Conservation (phyloP, 768 basidiomycete genomes). For the Termitomyces sp. region DNA sequence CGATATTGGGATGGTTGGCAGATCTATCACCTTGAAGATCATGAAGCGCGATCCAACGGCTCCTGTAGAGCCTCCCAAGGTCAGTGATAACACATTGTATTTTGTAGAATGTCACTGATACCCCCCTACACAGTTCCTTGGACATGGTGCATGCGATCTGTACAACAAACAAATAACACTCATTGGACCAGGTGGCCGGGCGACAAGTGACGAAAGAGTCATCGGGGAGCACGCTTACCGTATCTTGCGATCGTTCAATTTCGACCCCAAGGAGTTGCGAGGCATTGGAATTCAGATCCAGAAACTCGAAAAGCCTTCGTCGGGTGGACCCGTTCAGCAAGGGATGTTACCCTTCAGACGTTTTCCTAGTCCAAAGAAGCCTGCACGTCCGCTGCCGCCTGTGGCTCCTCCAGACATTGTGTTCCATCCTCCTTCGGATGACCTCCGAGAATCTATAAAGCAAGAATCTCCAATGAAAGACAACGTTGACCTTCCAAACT, state of each 20-base stretch:
- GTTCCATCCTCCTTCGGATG: constrained; percentile 21
- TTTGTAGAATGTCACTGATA: not conserved
- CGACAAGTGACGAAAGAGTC: constrained; percentile 69
- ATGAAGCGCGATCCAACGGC: constrained; percentile 86
- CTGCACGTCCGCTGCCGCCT: constrained; percentile 3
- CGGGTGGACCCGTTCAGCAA: constrained; percentile 42
- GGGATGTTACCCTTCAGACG: constrained; percentile 55
- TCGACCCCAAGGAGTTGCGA: constrained; percentile 85
- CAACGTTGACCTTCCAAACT: constrained; percentile 54
- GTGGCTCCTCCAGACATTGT: constrained; percentile 14
- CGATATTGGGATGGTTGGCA: constrained; percentile 65
- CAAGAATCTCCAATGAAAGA: constrained; percentile 20
- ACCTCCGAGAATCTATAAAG: constrained; percentile 8
- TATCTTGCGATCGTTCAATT: constrained; percentile 67
- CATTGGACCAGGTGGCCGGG: constrained; percentile 54
- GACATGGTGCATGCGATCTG: constrained; percentile 82
- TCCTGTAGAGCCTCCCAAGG: constrained; percentile 90
- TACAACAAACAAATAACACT: constrained; percentile 76
- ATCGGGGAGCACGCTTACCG: constrained; percentile 80
- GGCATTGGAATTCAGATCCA: constrained; percentile 91
- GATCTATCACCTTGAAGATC: constrained; percentile 80
- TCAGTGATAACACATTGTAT: constrained; percentile 27
- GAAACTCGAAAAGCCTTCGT: constrained; percentile 67
- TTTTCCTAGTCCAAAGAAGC: constrained; percentile 17
- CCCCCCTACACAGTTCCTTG: constrained; percentile 65